Base-by-base conservation (phyloP, 2,329 filamentous ascomycete species). In the Thelonectria olida region DNA sequence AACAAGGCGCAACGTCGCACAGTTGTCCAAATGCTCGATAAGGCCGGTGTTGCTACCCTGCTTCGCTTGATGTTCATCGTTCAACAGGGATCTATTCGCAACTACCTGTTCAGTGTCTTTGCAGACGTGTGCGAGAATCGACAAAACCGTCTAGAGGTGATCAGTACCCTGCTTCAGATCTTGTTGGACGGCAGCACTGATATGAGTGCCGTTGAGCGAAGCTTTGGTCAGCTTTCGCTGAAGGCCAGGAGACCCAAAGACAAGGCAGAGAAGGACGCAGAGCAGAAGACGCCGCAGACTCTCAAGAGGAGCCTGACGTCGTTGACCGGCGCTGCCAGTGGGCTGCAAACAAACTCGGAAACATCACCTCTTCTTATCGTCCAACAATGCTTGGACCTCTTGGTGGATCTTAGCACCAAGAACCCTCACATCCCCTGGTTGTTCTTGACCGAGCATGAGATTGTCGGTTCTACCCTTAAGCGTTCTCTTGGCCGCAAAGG, bases 1-100 rank as follows among this genome's bases (percentile, higher is more conserved):
- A 85, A 84, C 74, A 95, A 93, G 79, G 79, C 84, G 36, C 90
- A 91, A 71, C 89, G 92, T 58, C 91, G 92, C 63, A 90, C 92
- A 20, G 91, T 96, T 59, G 92, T 97, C 22, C 96, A 99, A 75
- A 97, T 99, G 91, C 87, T 99, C 27, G 96, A 99, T 77, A 97
- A 97, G 79, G 87, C 94, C 47, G 96, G 96, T 23, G 90, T 99
- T 67, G 96, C 96, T 23, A 98, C 96, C n/a, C 82, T 99, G 31
- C 84, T 99, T 42, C 92, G 96, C n/a, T 85, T 99, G 9, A 97
- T 99, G 95, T 99, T 99, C 76, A 93, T 98, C 70, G 91, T 92
- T 48, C 92, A 97, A 67, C 92, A 95, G 66, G 92, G 92, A 20
- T 96, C 92, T 63, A 90, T 96, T 49, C 92, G 93, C 67, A 88